Conservation (phyloP, 192 early-diverging fungal genomes). For the Coemansia sp. region DNA sequence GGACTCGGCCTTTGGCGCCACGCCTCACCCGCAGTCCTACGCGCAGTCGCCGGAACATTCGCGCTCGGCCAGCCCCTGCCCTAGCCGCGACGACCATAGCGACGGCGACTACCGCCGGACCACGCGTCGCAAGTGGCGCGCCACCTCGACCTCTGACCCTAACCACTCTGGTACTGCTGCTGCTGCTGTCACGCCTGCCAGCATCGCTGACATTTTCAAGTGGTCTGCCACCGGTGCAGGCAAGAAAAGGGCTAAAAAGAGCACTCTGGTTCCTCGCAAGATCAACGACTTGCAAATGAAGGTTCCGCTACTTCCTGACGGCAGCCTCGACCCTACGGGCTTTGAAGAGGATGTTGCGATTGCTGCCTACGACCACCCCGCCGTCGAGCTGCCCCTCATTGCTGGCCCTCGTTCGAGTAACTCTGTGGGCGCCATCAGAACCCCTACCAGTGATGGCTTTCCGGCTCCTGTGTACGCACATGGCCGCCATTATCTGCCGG, state of each 20-base stretch:
- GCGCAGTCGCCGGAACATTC: conserved; percentile 21
- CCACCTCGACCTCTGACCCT: conserved; percentile 7
- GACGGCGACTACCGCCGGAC: conserved; percentile 35
- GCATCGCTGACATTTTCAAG: conserved; percentile 44
- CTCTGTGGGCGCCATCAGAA: not conserved
- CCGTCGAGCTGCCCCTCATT: conserved; percentile 16
- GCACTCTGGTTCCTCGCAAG: conserved; percentile 25
- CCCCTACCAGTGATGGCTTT: not conserved
- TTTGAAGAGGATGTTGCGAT: conserved; percentile 39
- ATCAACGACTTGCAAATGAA: conserved; percentile 30
- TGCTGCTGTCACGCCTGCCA: conserved; percentile 25
- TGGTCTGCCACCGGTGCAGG: conserved; percentile 23
- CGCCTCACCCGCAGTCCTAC: conserved; percentile 12
- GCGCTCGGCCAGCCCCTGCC: conserved; percentile 27
- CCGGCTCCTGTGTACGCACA: conserved; percentile 17
- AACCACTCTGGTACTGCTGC: not conserved
- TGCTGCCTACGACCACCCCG: conserved; percentile 14
- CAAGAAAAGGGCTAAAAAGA: conserved; percentile 18
- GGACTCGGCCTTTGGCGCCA: conserved; percentile 16
- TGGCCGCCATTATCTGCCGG: conserved; percentile 29
- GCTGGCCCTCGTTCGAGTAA: conserved; percentile 8
- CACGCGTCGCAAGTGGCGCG: conserved; percentile 45
- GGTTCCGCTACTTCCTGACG: conserved; percentile 33
- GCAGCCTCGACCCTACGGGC: conserved; percentile 37
- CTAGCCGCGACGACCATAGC: conserved; percentile 34